Percentiles rank a stretch among this genome's conserved stretches.
Conservation (phyloP, 768 basidiomycete genomes). For the Russula foetens region DNA sequence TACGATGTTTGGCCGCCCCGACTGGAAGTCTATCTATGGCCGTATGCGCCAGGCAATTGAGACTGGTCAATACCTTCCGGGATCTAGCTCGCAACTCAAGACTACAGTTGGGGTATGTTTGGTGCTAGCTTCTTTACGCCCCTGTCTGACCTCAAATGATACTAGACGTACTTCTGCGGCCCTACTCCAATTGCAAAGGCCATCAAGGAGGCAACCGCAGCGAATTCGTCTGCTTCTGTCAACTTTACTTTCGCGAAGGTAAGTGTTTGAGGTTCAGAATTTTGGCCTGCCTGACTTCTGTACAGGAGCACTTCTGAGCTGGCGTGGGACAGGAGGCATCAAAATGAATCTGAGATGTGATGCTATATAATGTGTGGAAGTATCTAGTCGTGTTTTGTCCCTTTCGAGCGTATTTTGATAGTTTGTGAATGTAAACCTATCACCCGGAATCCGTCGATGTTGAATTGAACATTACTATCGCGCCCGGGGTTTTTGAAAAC, state of each 20-base stretch:
- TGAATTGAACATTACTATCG: too few species aligned
- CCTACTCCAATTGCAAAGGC: conserved; percentile 66
- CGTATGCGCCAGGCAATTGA: conserved; percentile 75
- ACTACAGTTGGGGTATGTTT: conserved; percentile 73
- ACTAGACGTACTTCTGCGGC: conserved; percentile 84
- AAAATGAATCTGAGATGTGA: not conserved
- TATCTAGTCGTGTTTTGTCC: not conserved
- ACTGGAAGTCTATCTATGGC: conserved; percentile 78
- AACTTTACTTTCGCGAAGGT: conserved; percentile 83
- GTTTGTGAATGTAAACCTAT: not conserved
- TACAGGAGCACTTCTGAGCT: conserved; percentile 53
- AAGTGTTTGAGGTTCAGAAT: conserved; percentile 22
- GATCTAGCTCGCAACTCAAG: conserved; percentile 67
- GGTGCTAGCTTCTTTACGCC: not conserved
- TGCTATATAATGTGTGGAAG: not conserved
- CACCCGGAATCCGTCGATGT: too few species aligned
- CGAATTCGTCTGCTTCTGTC: conserved; percentile 46
- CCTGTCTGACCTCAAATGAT: conserved; percentile 2
- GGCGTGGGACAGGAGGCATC: too few species aligned
- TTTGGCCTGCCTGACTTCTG: conserved; percentile 3
- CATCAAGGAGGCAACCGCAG: conserved; percentile 63
- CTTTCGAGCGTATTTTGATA: not conserved
- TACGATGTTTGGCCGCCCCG: conserved; percentile 88
- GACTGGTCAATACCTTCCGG: conserved; percentile 71
- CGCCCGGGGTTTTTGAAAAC: too few species aligned